A percentile compares a stretch with the other conserved stretches of the same genome.
Conservation (phyloP, 2,329 filamentous ascomycete genomes). For the Exophiala sideris region DNA sequence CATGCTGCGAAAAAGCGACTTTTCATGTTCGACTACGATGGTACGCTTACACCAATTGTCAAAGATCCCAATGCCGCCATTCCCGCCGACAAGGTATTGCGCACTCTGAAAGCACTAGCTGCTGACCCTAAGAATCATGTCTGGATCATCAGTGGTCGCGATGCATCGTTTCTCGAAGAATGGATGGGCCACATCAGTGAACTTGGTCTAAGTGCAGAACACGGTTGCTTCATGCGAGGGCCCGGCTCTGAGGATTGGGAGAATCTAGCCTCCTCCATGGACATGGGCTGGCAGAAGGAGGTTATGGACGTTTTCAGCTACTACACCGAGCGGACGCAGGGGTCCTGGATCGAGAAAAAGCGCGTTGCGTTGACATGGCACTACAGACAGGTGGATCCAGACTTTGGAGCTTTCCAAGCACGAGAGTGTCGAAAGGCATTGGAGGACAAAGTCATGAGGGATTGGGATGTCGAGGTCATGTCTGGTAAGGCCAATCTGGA, state of each 20-base stretch:
- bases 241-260: constrained; percentile 77
- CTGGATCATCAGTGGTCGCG: constrained; percentile 97
- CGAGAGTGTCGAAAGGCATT: constrained; percentile 78
- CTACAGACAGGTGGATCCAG: constrained; percentile 85
- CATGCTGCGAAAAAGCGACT: constrained; percentile 71
- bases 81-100: constrained; percentile 77
- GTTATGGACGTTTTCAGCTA: constrained; percentile 81
- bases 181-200: constrained; percentile 88
- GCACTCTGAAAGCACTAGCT: constrained; percentile 74
- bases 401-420: constrained; percentile 76
- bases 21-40: constrained; percentile 99
- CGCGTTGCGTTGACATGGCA: constrained; percentile 96
- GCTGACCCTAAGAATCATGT: constrained; percentile 79
- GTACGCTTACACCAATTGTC: constrained; percentile 92
- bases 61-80: constrained; percentile 85
- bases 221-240: constrained; percentile 89
- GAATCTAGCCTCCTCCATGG: constrained; percentile 78
- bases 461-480: constrained; percentile 95
- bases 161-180: constrained; percentile 84
- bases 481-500: constrained; percentile 94
- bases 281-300: constrained; percentile 90
- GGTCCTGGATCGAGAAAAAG: constrained; percentile 91
- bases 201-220: constrained; percentile 92
- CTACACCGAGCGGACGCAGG: constrained; percentile 82
- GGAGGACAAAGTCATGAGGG: constrained; percentile 69